Evolutionary conservation across 2,329 filamentous ascomycete genomes (phyloP).

Genomic region (Scortechinia acanthostroma): DNA sequence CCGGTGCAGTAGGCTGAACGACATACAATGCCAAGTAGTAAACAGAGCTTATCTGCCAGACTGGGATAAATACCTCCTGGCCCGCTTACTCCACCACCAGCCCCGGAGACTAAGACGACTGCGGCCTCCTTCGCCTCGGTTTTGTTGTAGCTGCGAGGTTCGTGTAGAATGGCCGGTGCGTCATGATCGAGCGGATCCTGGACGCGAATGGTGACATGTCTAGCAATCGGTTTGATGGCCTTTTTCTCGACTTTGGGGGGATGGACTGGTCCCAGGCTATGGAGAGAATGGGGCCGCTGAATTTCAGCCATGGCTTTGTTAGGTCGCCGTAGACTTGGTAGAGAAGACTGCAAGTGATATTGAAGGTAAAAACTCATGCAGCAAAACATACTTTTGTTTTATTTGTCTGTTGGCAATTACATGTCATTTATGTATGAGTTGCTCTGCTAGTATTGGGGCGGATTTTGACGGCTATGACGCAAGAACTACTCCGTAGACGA

Average conservation of each 20-base stretch:
- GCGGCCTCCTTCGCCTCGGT: not conserved
- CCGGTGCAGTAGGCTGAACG: too few relatives aligned
- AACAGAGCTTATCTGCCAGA: not conserved
- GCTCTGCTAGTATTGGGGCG: too few relatives aligned
- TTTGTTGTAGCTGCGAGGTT: not conserved
- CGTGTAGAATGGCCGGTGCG: constrained; percentile 9
- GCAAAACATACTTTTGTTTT: too few relatives aligned
- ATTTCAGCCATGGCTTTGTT: not conserved
- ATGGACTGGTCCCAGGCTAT: constrained; percentile 2
- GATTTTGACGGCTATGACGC: too few relatives aligned
- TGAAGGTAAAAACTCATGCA: constrained; percentile 1
- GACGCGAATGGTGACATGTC: constrained; percentile 8
- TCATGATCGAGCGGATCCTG: constrained; percentile 12
- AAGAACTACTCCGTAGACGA: too few relatives aligned
- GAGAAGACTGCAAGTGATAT: not conserved
- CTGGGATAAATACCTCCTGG: not conserved
- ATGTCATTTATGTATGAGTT: too few relatives aligned
- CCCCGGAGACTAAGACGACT: not conserved
- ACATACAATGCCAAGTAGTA: not conserved
- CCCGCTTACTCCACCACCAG: not conserved
- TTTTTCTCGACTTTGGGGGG: constrained; percentile 6
- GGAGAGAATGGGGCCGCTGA: constrained; percentile 4
- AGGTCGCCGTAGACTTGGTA: not conserved
- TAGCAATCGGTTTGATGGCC: constrained; percentile 6
- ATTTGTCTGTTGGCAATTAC: too few relatives aligned